These are phyloP conservation scores for Myxozyma udenii DNA, from an alignment of 805 yeast species.

Conservation along the genomic window DNA sequence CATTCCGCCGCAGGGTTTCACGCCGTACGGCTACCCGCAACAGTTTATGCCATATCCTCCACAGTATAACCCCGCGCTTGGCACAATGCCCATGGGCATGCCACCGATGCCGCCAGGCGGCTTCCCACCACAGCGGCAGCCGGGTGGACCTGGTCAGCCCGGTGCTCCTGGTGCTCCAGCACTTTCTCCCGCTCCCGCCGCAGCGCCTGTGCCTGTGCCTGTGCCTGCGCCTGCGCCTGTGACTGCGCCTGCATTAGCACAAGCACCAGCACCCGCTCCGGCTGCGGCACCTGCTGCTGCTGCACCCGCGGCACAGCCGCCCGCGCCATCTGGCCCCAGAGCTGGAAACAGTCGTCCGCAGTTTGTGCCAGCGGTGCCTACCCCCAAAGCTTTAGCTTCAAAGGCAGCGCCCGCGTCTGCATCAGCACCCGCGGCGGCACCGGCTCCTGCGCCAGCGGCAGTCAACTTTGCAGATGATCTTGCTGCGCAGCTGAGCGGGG, in stretches of 20 bases:
- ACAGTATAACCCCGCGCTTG: slow-evolving; percentile 27
- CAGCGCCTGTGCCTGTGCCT: too few relatives aligned
- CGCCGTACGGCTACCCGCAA: slow-evolving; percentile 22
- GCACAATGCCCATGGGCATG: slow-evolving; percentile 10
- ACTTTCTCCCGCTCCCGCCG: slow-evolving; percentile 2
- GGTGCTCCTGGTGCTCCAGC: slow-evolving; percentile 5
- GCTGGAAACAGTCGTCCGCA: slow-evolving; percentile 2
- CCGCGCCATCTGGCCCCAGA: slow-evolving; percentile 9
- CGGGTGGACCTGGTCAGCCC: slow-evolving; percentile 16
- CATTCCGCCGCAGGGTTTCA: slow-evolving; percentile 17
- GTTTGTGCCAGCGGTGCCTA: slow-evolving; percentile 27
- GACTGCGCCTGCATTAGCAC: slow-evolving; percentile 2
- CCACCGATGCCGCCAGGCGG: slow-evolving; percentile 16
- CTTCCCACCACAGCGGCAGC: slow-evolving; percentile 11
- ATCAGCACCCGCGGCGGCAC: slow-evolving; percentile 13
- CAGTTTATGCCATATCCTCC: slow-evolving; percentile 30
- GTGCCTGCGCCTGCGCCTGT: not conserved
- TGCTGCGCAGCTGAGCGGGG: slow-evolving; percentile 13
- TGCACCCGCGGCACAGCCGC: slow-evolving; percentile 1
- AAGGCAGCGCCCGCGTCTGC: too few relatives aligned
- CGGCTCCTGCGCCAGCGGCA: slow-evolving; percentile 25
- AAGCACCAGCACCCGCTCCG: slow-evolving; percentile 9
- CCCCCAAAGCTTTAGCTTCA: slow-evolving; percentile 20
- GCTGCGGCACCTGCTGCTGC: slow-evolving; percentile 10
- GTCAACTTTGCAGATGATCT: slow-evolving; percentile 26